phyloP scores from a whole-genome alignment of 331 rosid species.

The Pyrus hybrid region DNA sequence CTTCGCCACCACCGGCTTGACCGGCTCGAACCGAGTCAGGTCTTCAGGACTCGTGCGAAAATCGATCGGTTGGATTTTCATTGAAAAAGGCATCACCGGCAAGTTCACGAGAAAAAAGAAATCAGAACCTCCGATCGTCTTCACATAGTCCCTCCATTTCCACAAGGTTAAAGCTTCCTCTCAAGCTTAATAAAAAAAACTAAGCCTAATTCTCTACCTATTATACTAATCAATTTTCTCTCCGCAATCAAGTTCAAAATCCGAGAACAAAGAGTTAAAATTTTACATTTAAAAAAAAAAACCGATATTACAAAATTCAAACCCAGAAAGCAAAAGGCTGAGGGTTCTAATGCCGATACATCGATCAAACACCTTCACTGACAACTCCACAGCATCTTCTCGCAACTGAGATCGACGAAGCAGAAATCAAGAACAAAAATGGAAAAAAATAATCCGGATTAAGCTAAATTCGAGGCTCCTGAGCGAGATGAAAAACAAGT shows the following conservation, averaged over 20 bases:
- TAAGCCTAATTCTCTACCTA: neutral
- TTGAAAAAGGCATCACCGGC: constrained; percentile 45
- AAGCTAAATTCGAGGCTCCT: constrained; percentile 33
- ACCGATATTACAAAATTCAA: neutral
- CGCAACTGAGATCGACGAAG: neutral
- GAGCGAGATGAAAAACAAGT: constrained; percentile 9
- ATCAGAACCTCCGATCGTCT: constrained; percentile 4
- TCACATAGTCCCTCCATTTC: constrained; percentile 20
- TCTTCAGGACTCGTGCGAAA: constrained; percentile 30
- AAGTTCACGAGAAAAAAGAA: neutral
- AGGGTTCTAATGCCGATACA: constrained; percentile 7
- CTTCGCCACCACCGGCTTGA: constrained; percentile 49
- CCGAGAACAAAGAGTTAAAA: constrained; percentile 10
- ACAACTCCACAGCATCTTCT: constrained; percentile 9
- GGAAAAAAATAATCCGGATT: constrained; percentile 7
- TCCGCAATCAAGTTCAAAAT: constrained; percentile 29
- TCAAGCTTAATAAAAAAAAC: neutral
- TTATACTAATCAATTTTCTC: neutral
- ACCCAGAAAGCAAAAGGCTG: neutral
- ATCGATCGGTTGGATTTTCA: constrained; percentile 85
- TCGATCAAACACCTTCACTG: constrained; percentile 17
- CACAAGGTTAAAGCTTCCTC: neutral
- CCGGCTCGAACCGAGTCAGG: constrained; percentile 31
- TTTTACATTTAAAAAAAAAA: neutral
- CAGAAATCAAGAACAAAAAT: constrained; percentile 15